Evolutionary conservation across 306 rosid species (phyloP).

Genomic region (Cucumis melo): DNA sequence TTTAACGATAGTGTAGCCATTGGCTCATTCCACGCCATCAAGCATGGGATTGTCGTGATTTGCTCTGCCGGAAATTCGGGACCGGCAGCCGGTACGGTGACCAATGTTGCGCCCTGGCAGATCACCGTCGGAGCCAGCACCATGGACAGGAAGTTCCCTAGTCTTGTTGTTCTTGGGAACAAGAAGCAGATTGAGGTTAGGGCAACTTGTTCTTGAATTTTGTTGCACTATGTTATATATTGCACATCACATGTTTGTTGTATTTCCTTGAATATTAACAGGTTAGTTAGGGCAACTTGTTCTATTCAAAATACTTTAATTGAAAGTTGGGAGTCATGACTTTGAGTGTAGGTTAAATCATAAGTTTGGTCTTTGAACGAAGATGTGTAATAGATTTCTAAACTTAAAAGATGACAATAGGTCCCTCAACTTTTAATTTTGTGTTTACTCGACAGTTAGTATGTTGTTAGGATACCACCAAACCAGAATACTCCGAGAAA

Average conservation of each 20-base stretch:
- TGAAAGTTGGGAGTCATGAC: too few relatives aligned
- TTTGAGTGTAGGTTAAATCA: not conserved
- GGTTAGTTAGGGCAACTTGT: not conserved
- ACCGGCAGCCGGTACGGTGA: constrained; percentile 38
- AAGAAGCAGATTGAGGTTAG: constrained; percentile 33
- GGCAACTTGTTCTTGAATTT: not conserved
- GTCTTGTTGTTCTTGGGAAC: constrained; percentile 44
- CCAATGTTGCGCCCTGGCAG: constrained; percentile 60
- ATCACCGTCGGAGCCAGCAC: constrained; percentile 88
- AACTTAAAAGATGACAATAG: too few relatives aligned
- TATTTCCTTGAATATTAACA: not conserved
- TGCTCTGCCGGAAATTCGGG: constrained; percentile 89
- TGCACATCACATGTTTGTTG: not conserved
- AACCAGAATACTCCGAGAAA: too few relatives aligned
- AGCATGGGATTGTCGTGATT: constrained; percentile 58
- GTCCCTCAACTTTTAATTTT: too few relatives aligned
- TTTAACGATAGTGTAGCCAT: constrained; percentile 62
- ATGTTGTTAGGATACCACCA: too few relatives aligned
- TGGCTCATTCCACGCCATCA: constrained; percentile 76
- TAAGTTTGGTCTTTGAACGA: too few relatives aligned
- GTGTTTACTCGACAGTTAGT: too few relatives aligned
- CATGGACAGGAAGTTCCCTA: constrained; percentile 66
- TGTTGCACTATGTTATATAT: not conserved
- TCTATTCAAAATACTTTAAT: not conserved
- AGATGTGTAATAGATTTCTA: too few relatives aligned